Evolutionary conservation across 306 rosid genomes (phyloP).

Genomic region (Citrullus amarus): DNA sequence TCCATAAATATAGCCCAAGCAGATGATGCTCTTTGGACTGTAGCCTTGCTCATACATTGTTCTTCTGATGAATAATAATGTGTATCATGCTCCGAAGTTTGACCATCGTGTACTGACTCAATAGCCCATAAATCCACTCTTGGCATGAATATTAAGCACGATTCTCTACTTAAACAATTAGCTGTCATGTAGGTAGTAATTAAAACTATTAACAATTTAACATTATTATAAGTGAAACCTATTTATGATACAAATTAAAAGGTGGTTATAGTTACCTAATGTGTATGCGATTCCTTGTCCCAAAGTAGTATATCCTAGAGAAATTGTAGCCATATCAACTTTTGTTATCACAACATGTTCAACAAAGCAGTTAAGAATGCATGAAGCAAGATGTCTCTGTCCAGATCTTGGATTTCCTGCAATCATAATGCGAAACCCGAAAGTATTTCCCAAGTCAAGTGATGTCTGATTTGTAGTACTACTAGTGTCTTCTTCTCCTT

Average conservation of each 20-base stretch:
- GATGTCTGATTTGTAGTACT: constrained; percentile 4
- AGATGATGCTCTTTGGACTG: constrained; percentile 31
- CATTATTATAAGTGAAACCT: background rate
- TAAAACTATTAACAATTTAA: constrained; percentile 3
- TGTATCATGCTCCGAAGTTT: constrained; percentile 28
- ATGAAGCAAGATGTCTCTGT: constrained; percentile 84
- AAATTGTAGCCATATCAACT: constrained; percentile 79
- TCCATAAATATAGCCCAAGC: constrained; percentile 74
- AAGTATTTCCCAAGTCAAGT: constrained; percentile 24
- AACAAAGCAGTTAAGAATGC: constrained; percentile 66
- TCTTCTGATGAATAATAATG: constrained; percentile 7
- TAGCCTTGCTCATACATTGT: constrained; percentile 19
- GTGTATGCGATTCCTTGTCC: constrained; percentile 62
- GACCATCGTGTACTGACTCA: constrained; percentile 32
- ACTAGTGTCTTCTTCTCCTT: no score
- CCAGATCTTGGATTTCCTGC: constrained; percentile 69
- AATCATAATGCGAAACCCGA: constrained; percentile 62
- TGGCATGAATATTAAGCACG: constrained; percentile 71
- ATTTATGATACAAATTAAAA: constrained; percentile 1
- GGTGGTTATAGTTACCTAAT: constrained; percentile 34
- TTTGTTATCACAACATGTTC: constrained; percentile 60
- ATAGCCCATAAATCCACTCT: constrained; percentile 83
- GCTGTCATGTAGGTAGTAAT: constrained; percentile 28
- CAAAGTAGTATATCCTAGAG: constrained; percentile 64
- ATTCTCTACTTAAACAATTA: constrained; percentile 48